Conservation (phyloP, 1,139 yeast species). For the Yamadazyma sp. region DNA sequence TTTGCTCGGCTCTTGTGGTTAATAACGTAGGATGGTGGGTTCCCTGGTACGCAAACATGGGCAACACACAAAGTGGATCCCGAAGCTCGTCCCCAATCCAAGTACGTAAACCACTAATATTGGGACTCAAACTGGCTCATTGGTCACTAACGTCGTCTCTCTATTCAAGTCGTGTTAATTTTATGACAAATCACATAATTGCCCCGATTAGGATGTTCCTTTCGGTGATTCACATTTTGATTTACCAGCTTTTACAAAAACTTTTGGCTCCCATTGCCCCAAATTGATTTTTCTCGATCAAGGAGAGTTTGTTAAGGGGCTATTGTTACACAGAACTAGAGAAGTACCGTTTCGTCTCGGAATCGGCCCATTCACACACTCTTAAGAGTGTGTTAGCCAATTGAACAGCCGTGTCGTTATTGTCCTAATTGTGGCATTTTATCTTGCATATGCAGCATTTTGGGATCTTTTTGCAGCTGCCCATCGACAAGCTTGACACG, state of each 20-base stretch:
- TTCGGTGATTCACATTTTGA: not conserved
- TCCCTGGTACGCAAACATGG: slow-evolving; percentile 38
- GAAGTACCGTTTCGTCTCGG: too few species aligned
- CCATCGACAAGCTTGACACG: too few species aligned
- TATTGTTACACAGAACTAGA: not conserved
- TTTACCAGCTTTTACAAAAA: not conserved
- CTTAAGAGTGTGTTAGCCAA: too few species aligned
- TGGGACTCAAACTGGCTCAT: too few species aligned
- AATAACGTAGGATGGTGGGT: slow-evolving; percentile 51
- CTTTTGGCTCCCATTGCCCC: too few species aligned
- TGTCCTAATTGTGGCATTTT: too few species aligned
- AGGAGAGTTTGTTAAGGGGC: not conserved
- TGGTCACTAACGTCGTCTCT: too few species aligned
- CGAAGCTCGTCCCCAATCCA: slow-evolving; percentile 58
- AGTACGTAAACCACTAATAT: slow-evolving; percentile 22
- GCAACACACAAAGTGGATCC: slow-evolving; percentile 27
- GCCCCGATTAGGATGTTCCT: too few species aligned
- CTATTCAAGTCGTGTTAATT: too few species aligned
- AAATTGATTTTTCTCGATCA: slow-evolving; percentile 1
- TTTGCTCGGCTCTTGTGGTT: slow-evolving; percentile 56
- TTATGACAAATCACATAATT: slow-evolving; percentile 30
- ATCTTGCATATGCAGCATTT: not conserved
- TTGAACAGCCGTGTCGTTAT: too few species aligned
- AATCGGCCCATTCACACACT: too few species aligned
- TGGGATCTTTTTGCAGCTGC: not conserved